Base-by-base conservation (phyloP, 2,329 filamentous ascomycete genomes). In the Colletotrichum incanum region DNA sequence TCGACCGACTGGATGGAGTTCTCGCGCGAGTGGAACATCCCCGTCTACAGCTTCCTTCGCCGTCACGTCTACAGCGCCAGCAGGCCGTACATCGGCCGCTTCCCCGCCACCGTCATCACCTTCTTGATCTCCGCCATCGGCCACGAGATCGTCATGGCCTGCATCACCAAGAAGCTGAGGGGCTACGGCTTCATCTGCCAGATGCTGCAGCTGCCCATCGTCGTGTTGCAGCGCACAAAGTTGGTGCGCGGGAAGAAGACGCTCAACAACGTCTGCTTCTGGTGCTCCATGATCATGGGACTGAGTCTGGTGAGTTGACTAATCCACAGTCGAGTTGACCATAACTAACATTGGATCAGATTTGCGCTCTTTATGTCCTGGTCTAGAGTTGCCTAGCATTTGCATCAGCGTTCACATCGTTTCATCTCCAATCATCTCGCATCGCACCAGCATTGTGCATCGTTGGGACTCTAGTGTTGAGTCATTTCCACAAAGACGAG, bases 111-210 rank as follows among this genome's bases (percentile, higher is more conserved):
- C 34, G 84, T 95, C 73, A 93, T 98, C 76, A 98, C 96, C 0
- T 98, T 99, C 79, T 84, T 98, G 69, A 93, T 98, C 77, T 95
- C 92, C 71, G 94, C 96, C 45, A 80, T 97, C 28, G 95, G 94
- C 20, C 96, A 98, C 80, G 96, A 99, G 82, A 89, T 99, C 69
- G 94, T 99, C 78, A 97, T 99, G 93, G 95, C 93, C 9, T 98
- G 96, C 81, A 98, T 99, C 80, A 98, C 95, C 34, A 96, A 98
- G 86, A 98, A 99, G 85, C 87, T 98, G 56, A 87, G 96, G 47
- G 96, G 96, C 16, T 99, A 98, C 79, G 96, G 96, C 12, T 97
- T 98, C 80, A 79, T 97, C 26, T 93, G 94, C 74, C 96, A 98
- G 91, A 98, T 99, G 96, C 84, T 97, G 74, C 96, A 99, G 86